Conservation (phyloP, 208 protist genomes). For the Trypanosoma caninum region DNA sequence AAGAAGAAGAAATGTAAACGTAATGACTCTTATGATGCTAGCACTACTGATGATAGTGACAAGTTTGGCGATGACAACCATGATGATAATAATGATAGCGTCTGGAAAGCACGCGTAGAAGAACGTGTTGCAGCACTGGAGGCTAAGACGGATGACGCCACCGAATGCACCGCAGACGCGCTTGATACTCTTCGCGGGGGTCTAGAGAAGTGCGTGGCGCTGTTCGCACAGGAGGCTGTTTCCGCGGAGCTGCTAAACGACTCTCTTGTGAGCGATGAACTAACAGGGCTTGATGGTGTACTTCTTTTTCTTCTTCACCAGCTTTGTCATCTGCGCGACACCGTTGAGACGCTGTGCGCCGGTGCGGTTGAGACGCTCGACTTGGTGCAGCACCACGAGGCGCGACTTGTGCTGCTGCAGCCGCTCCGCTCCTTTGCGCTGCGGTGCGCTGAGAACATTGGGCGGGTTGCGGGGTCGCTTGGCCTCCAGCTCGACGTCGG, state of each 20-base stretch:
- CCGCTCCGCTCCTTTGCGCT: conserved; percentile 36
- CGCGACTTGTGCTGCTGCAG: conserved; percentile 36
- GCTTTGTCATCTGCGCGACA: conserved; percentile 32
- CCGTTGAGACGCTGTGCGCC: conserved; percentile 40
- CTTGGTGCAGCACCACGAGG: conserved; percentile 69
- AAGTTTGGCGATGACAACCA: background rate
- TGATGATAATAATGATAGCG: background rate
- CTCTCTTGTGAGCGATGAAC: background rate
- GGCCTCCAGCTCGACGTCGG: conserved; percentile 28
- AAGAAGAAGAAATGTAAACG: background rate
- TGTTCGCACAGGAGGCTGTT: conserved; percentile 29
- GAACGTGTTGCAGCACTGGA: conserved; percentile 17
- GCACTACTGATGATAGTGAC: background rate
- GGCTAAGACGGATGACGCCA: conserved; percentile 2
- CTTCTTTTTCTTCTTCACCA: conserved; percentile 55
- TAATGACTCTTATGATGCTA: background rate
- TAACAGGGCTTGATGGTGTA: conserved; percentile 51
- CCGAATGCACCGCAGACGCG: conserved; percentile 22
- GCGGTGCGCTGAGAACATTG: conserved; percentile 24
- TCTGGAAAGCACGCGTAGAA: background rate
- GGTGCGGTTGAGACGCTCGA: conserved; percentile 61
- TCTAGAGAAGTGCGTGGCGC: conserved; percentile 36
- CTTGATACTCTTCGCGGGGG: conserved; percentile 14
- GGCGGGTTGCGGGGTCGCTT: conserved; percentile 27
- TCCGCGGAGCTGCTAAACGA: background rate